Conservation (phyloP, 2,329 filamentous ascomycete species). For the Eutypella sp. region DNA sequence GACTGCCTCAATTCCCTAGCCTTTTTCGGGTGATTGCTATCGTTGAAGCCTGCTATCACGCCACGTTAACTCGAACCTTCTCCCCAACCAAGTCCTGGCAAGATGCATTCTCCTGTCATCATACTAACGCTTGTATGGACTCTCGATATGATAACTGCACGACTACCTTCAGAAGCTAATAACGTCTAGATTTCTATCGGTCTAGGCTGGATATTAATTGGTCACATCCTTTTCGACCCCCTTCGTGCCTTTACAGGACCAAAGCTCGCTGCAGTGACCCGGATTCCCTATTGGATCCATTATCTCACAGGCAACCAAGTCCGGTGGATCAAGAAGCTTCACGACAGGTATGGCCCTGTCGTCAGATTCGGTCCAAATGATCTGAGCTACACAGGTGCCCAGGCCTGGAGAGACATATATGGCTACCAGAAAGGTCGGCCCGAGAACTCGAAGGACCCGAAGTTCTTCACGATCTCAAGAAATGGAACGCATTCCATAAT, state of each 20-base stretch:
- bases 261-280: slow-evolving; percentile 10
- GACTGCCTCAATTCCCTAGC: no score
- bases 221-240: slow-evolving; percentile 19
- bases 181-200: not conserved
- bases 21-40: no score
- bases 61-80: no score
- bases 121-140: no score
- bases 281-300: slow-evolving; percentile 16
- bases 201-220: slow-evolving; percentile 1
- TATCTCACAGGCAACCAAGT: slow-evolving; percentile 13
- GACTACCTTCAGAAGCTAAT: no score
- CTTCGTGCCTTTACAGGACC: slow-evolving; percentile 21
- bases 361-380: slow-evolving; percentile 16
- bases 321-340: slow-evolving; percentile 9
- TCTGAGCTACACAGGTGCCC: slow-evolving; percentile 11
- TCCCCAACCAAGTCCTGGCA: no score
- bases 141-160: no score
- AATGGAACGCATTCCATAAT: not conserved
- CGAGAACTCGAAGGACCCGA: not conserved
- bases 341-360: slow-evolving; percentile 12
- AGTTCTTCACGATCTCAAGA: not conserved
- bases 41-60: no score
- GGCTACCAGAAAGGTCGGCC: not conserved
- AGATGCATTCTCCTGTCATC: no score
- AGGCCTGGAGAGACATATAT: slow-evolving; percentile 8